These are phyloP conservation scores for Pouteria glomerata DNA, from an alignment of 148 eudicot genomes.

Conservation along the genomic window DNA sequence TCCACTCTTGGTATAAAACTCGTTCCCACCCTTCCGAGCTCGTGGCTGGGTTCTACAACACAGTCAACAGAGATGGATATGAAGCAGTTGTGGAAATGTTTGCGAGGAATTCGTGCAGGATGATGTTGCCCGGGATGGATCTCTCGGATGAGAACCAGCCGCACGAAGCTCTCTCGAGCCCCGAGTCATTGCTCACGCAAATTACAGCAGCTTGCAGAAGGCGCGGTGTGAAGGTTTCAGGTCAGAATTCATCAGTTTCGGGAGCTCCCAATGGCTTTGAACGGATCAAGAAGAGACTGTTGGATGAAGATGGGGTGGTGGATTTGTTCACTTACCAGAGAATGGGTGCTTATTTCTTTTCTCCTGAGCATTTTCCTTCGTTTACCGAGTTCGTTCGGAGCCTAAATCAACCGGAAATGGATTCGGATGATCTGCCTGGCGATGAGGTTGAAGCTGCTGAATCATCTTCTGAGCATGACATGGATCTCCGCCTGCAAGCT, in stretches of 20 bases:
- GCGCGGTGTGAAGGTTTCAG: constrained; percentile 45
- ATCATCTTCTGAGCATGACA: constrained; percentile 15
- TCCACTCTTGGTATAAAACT: constrained; percentile 46
- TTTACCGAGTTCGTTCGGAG: constrained; percentile 55
- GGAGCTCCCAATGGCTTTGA: constrained; percentile 35
- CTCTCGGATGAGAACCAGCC: constrained; percentile 43
- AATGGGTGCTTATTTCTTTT: constrained; percentile 87
- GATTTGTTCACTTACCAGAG: constrained; percentile 75
- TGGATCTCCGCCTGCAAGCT: constrained; percentile 37
- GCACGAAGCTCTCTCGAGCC: constrained; percentile 36
- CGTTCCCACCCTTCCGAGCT: constrained; percentile 81
- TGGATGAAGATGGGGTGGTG: constrained; percentile 33
- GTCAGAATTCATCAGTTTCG: constrained; percentile 50
- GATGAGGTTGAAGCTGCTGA: constrained; percentile 16
- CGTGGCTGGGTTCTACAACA: constrained; percentile 77
- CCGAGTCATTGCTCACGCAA: constrained; percentile 44
- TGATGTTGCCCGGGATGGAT: constrained; percentile 78
- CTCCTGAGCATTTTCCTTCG: constrained; percentile 71
- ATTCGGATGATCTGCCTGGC: constrained; percentile 50
- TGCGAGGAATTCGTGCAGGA: constrained; percentile 43
- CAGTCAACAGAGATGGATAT: constrained; percentile 62
- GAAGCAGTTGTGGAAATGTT: constrained; percentile 48
- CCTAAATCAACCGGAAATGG: constrained; percentile 38
- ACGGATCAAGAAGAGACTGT: constrained; percentile 49
- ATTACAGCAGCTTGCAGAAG: constrained; percentile 43